Percentiles rank a stretch among this genome's conserved stretches.
phyloP scores from a whole-genome alignment of 768 basidiomycete genomes.

The Scleroderma bovista region DNA sequence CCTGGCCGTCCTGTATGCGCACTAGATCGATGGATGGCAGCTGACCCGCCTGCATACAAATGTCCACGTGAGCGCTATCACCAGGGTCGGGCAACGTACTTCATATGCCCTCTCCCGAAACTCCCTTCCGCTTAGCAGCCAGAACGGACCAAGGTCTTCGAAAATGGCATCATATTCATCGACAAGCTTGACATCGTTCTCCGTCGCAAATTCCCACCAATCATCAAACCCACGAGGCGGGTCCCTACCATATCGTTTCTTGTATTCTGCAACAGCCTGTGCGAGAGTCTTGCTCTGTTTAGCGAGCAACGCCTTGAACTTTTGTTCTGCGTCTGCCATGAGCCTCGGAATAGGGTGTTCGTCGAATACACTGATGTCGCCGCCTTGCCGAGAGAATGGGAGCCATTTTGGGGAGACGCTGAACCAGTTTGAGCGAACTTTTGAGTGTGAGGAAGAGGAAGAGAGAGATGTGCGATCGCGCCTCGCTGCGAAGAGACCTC shows the following conservation, averaged over 20 bases:
- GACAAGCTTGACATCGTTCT: constrained; percentile 68
- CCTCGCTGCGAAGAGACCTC: constrained; percentile 42
- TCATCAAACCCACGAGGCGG: constrained; percentile 90
- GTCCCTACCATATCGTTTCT: constrained; percentile 61
- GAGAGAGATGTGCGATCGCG: constrained; percentile 9
- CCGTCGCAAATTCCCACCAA: constrained; percentile 80
- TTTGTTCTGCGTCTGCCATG: constrained; percentile 77
- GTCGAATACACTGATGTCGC: constrained; percentile 10
- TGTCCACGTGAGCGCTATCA: neutral
- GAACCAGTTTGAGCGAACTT: constrained; percentile 9
- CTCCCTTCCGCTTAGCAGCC: constrained; percentile 67
- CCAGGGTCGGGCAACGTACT: constrained; percentile 29
- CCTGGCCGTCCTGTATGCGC: constrained; percentile 62
- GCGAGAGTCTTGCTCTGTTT: constrained; percentile 76
- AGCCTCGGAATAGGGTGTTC: constrained; percentile 81
- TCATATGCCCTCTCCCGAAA: constrained; percentile 56
- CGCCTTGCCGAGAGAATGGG: constrained; percentile 9
- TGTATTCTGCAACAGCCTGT: constrained; percentile 81
- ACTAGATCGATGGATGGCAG: constrained; percentile 85
- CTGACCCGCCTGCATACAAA: constrained; percentile 52
- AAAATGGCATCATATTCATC: constrained; percentile 88
- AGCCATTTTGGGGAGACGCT: constrained; percentile 17
- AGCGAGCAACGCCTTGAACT: constrained; percentile 58
- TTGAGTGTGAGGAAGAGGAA: neutral
- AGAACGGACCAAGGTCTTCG: constrained; percentile 82